These are phyloP conservation scores for Boeremia lycopersici DNA, from an alignment of 2,329 filamentous ascomycete species.

Conservation along the genomic window DNA sequence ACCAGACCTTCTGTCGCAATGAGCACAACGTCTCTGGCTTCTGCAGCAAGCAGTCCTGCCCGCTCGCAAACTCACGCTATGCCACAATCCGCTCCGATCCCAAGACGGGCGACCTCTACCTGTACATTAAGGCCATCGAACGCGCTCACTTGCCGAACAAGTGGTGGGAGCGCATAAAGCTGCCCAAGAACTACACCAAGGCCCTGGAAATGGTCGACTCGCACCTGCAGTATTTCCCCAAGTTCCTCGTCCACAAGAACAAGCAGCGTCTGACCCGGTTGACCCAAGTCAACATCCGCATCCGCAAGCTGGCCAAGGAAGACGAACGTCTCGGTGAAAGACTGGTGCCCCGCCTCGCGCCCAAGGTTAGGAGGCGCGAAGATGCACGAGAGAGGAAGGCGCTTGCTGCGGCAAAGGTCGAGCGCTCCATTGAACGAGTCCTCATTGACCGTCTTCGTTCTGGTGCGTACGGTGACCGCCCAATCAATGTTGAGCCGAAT, in stretches of 20 bases:
- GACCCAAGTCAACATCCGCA: conserved; percentile 85
- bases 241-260: conserved; percentile 91
- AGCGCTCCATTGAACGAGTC: conserved; percentile 93
- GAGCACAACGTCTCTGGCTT: conserved; percentile 64
- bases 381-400: conserved; percentile 58
- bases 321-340: conserved; percentile 88
- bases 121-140: conserved; percentile 89
- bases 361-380: conserved; percentile 72
- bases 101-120: conserved; percentile 80
- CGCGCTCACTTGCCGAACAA: conserved; percentile 79
- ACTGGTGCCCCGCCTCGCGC: conserved; percentile 85
- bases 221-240: conserved; percentile 80
- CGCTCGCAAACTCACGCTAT: conserved; percentile 89
- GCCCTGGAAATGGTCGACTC: conserved; percentile 77
- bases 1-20: conserved; percentile 91
- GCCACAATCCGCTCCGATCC: conserved; percentile 87
- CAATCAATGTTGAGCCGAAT: conserved; percentile 90
- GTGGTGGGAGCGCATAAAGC: conserved; percentile 91
- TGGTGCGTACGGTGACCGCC: conserved; percentile 92
- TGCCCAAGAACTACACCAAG: conserved; percentile 88
- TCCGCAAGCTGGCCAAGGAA: conserved; percentile 80
- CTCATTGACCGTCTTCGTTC: conserved; percentile 88
- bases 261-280: conserved; percentile 93
- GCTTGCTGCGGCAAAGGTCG: conserved; percentile 78
- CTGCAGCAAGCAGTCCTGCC: conserved; percentile 69